Base-by-base conservation (phyloP, 2,329 filamentous ascomycete genomes). In the Aspergillus sp. region DNA sequence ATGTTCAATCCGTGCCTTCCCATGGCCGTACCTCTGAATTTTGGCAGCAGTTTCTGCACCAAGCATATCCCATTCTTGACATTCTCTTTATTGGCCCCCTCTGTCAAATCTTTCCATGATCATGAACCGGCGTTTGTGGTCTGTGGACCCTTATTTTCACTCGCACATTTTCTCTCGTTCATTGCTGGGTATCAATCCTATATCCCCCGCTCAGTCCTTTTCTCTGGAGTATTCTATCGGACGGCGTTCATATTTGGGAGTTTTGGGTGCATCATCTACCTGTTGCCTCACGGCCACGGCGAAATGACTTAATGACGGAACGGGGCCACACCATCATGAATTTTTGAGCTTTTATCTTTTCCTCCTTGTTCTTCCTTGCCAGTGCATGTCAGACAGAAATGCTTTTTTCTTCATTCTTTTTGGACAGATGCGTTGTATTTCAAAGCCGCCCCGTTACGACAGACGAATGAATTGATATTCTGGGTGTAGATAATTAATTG, bases 281-380 rank as follows among this genome's bases (percentile, higher is more conserved):
- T 50, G 56, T 58, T 62, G 56, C 32, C 54, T 54, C 52, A 61
- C 57, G 60, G 58, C 51, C 60, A 66, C 52, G 65, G 62, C 58
- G 64, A 68, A 64, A 68, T 60, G 67, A 68, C 53, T 58, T 69
- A 61, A 69, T 63, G 67, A 67, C 65, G 65, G 62, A 62, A 69
- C 63, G 58, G 62, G 62, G 52, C 60, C 55, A 46, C 52, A 53
- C 58, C 58, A 58, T 63, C 58, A 68, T 52, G 60, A 60, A 50
- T 63, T 61, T 54, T 61, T 57, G 56, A 42, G 36, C 36, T 42
- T 42, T n/a, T 42, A 42, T 42, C 36, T 7, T 42, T 42, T 16
- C 36, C 16, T n/a, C 4, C 36, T n/a, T 26, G 50, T 56, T 59
- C 24, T 59, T 60, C 32, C 54, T 29, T 54, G 50, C 31, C 50